A percentile compares a stretch with the other conserved stretches of the same genome.
Conservation (phyloP, 495 filamentous ascomycete genomes). For the Achaetomiella virescens region DNA sequence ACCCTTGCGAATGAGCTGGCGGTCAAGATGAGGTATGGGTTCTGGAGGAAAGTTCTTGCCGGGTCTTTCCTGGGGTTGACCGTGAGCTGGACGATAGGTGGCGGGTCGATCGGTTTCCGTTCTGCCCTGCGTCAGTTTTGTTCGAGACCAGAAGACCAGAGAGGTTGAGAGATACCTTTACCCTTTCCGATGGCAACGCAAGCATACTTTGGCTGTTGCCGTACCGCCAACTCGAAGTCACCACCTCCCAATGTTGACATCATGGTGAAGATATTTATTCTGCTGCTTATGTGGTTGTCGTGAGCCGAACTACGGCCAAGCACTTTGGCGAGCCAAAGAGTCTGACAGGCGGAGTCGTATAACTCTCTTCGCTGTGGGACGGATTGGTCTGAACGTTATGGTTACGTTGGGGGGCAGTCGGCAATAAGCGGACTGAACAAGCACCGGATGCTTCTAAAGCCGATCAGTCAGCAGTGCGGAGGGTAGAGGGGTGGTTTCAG, state of each 20-base stretch:
- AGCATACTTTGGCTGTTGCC: slow-evolving; percentile 60
- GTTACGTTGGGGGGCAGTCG: not conserved
- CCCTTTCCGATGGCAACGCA: slow-evolving; percentile 68
- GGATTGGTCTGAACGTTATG: not conserved
- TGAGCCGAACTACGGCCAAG: no score
- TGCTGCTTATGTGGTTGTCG: not conserved
- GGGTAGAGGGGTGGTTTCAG: not conserved
- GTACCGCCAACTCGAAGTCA: slow-evolving; percentile 48
- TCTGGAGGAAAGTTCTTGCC: slow-evolving; percentile 67
- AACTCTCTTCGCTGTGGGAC: no score
- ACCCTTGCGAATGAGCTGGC: slow-evolving; percentile 53
- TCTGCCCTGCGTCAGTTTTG: slow-evolving; percentile 47
- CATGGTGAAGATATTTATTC: slow-evolving; percentile 1
- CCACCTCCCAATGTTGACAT: slow-evolving; percentile 9
- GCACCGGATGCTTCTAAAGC: not conserved
- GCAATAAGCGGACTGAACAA: not conserved
- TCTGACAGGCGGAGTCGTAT: no score
- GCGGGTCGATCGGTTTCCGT: slow-evolving; percentile 91
- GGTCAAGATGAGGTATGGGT: slow-evolving; percentile 55
- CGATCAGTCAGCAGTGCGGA: not conserved
- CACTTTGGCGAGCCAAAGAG: no score
- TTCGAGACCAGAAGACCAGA: not conserved
- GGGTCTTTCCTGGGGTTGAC: slow-evolving; percentile 67
- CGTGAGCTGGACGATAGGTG: slow-evolving; percentile 81
- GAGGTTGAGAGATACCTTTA: slow-evolving; percentile 41